These are phyloP conservation scores for Pichia thaimueangensis DNA, from an alignment of 805 yeast genomes.

Conservation along the genomic window DNA sequence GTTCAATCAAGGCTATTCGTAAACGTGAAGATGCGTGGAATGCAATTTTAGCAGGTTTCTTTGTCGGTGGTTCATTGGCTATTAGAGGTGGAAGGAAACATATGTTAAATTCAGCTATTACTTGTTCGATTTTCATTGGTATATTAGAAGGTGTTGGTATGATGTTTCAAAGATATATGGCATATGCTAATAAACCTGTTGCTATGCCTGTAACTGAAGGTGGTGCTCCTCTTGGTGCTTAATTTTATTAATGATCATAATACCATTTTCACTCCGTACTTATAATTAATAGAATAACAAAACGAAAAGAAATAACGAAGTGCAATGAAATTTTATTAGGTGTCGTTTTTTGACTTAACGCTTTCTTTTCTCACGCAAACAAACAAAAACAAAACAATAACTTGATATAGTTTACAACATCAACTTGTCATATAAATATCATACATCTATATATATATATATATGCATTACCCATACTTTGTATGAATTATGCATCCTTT, in stretches of 20 bases:
- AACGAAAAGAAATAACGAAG: too few species aligned
- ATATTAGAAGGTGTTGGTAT: conserved; percentile 97
- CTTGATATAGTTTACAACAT: too few species aligned
- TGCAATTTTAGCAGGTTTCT: conserved; percentile 95
- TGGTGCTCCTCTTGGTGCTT: conserved; percentile 14
- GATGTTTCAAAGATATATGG: conserved; percentile 87
- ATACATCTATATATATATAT: too few species aligned
- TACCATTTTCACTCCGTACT: too few species aligned
- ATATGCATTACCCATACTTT: too few species aligned
- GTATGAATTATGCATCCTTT: too few species aligned
- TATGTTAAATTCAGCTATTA: conserved; percentile 91
- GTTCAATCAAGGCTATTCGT: conserved; percentile 91
- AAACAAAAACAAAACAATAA: too few species aligned
- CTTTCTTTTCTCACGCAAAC: too few species aligned
- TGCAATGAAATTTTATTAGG: too few species aligned
- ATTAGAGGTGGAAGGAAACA: conserved; percentile 99
- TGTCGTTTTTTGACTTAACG: too few species aligned
- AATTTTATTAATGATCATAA: background rate
- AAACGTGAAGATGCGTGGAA: conserved; percentile 98
- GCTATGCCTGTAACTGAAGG: conserved; percentile 51
- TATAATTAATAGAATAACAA: too few species aligned
- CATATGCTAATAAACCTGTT: conserved; percentile 70
- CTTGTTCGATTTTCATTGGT: conserved; percentile 95
- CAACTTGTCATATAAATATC: too few species aligned
- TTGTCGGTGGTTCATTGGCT: conserved; percentile 96